phyloP scores from a whole-genome alignment of 2,329 filamentous ascomycete genomes.

The Cercospora sp. region DNA sequence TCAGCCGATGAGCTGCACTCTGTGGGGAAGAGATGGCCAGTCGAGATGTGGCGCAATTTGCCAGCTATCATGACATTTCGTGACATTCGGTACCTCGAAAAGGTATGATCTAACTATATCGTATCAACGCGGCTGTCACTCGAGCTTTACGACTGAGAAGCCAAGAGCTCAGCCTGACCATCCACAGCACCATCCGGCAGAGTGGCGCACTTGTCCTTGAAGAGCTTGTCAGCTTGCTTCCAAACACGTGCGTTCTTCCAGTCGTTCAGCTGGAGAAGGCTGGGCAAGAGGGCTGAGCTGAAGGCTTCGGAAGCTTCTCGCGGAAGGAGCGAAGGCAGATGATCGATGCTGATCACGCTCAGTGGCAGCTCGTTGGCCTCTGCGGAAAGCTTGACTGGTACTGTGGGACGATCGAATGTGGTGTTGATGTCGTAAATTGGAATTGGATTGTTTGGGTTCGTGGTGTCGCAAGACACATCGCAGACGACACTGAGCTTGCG shows the following conservation, averaged over 20 bases:
- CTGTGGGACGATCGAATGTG: slow-evolving; percentile 85
- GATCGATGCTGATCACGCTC: slow-evolving; percentile 84
- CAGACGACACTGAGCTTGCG: slow-evolving; percentile 70
- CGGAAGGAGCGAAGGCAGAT: slow-evolving; percentile 78
- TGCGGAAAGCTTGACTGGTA: slow-evolving; percentile 65
- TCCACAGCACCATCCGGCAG: slow-evolving; percentile 52
- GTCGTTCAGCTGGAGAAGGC: slow-evolving; percentile 74
- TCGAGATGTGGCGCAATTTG: background rate
- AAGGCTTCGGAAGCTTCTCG: slow-evolving; percentile 86
- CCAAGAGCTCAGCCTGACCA: slow-evolving; percentile 8
- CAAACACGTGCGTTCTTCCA: slow-evolving; percentile 74
- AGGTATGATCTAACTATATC: slow-evolving; percentile 14
- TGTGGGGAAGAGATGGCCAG: slow-evolving; percentile 5
- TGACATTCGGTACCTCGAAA: background rate
- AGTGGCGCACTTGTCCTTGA: slow-evolving; percentile 75
- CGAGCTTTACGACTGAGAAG: background rate
- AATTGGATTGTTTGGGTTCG: slow-evolving; percentile 70
- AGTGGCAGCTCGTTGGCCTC: slow-evolving; percentile 56
- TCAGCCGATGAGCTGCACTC: slow-evolving; percentile 9
- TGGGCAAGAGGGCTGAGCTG: slow-evolving; percentile 73
- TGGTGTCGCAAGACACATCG: slow-evolving; percentile 76
- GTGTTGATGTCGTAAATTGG: slow-evolving; percentile 84
- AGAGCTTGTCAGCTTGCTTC: slow-evolving; percentile 79
- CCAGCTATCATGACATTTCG: background rate
- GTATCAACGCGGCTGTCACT: background rate